These are phyloP conservation scores for Arachis monticola DNA, from an alignment of 331 rosid genomes.

Conservation along the genomic window DNA sequence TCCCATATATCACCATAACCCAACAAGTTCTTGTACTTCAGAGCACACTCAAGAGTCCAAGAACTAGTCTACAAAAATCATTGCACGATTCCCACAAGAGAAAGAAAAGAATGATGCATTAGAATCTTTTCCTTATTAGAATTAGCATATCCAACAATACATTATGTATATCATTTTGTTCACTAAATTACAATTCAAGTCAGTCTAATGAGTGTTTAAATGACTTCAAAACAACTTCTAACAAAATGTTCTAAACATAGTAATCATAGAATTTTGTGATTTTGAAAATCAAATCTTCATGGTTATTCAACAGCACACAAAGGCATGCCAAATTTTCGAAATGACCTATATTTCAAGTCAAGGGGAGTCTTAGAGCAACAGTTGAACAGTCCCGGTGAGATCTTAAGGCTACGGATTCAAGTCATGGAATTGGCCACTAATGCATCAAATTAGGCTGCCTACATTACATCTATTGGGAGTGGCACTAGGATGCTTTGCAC, in stretches of 20 bases:
- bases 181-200: not conserved
- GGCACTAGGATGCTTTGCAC: too few relatives aligned
- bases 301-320: too few relatives aligned
- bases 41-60: conserved; percentile 78
- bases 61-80: conserved; percentile 76
- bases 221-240: not conserved
- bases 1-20: conserved; percentile 98
- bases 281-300: too few relatives aligned
- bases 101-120: not conserved
- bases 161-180: conserved; percentile 4
- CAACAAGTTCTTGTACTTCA: conserved; percentile 76
- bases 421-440: too few relatives aligned
- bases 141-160: not conserved
- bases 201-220: not conserved
- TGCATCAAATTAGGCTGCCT: too few relatives aligned
- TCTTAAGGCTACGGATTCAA: too few relatives aligned
- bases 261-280: too few relatives aligned
- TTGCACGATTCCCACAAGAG: conserved; percentile 38
- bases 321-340: too few relatives aligned
- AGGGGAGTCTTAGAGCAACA: too few relatives aligned
- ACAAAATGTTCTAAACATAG: not conserved
- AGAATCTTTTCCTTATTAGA: conserved; percentile 14
- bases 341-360: too few relatives aligned
- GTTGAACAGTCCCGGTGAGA: too few relatives aligned
- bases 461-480: too few relatives aligned